Percentiles rank a stretch among this genome's conserved stretches.
These are phyloP conservation scores for Picea sitchensis DNA, from an alignment of 75 land plant species.

Conservation along the genomic window DNA sequence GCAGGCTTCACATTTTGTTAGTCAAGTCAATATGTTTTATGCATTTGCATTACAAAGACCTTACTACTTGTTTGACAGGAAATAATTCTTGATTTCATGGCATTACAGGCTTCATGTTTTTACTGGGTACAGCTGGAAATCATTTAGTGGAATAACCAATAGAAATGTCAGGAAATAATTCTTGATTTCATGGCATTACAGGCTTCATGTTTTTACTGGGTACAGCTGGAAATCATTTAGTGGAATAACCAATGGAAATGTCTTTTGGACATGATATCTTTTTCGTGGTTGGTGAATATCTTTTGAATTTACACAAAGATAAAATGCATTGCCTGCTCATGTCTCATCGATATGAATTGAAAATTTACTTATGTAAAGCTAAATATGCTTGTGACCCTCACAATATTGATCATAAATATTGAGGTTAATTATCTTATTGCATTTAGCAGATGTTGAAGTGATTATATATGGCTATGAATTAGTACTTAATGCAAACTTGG, in stretches of 20 bases:
- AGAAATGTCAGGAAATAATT: not conserved
- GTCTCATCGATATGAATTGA: not conserved
- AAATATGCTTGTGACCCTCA: not conserved
- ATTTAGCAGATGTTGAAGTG: constrained; percentile 6
- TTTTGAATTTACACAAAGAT: not conserved
- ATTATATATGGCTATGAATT: not conserved
- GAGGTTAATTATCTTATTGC: not conserved
- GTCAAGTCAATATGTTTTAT: not conserved
- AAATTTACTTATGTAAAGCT: not conserved
- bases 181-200: not conserved
- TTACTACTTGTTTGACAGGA: not conserved
- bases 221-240: not conserved
- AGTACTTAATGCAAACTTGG: not conserved
- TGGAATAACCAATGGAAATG: not conserved
- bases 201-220: not conserved
- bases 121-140: not conserved
- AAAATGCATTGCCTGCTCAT: not conserved
- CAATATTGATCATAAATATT: not conserved
- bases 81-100: not conserved
- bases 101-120: not conserved
- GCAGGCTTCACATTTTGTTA: not conserved
- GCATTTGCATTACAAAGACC: not conserved
- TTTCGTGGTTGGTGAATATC: not conserved
- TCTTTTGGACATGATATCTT: not conserved
- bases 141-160: not conserved